These are phyloP conservation scores for Neoconidiobolus thromboides DNA, from an alignment of 371 early-diverging fungal species.

Conservation along the genomic window DNA sequence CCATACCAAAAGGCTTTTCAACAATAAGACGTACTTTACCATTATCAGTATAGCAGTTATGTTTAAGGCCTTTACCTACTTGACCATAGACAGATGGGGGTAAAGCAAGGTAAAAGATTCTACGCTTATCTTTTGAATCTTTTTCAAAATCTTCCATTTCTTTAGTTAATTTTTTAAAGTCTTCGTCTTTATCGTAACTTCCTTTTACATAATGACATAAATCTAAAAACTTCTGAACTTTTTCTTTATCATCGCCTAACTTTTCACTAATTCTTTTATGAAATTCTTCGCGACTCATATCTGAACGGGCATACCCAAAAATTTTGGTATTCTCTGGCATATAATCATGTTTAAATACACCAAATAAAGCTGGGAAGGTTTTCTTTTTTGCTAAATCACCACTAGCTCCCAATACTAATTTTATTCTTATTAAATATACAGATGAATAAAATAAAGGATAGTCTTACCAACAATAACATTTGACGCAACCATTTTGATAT, in stretches of 20 bases:
- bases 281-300: constrained; percentile 58
- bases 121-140: constrained; percentile 18
- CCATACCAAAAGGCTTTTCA: constrained; percentile 99
- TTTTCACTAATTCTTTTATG: constrained; percentile 49
- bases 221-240: constrained; percentile 47
- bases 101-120: constrained; percentile 94
- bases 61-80: constrained; percentile 54
- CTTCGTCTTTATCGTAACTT: constrained; percentile 64
- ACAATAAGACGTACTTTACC: constrained; percentile 60
- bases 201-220: constrained; percentile 72
- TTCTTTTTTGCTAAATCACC: constrained; percentile 95
- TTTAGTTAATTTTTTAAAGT: constrained; percentile 39
- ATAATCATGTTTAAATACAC: constrained; percentile 50
- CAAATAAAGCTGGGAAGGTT: constrained; percentile 93
- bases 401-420: constrained; percentile 68
- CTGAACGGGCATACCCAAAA: constrained; percentile 90
- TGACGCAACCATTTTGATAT: too few species aligned
- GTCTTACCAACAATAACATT: too few species aligned
- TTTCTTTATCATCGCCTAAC: constrained; percentile 23
- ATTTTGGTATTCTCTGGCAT: constrained; percentile 59
- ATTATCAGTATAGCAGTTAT: constrained; percentile 27
- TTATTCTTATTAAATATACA: too few species aligned
- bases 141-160: constrained; percentile 32
- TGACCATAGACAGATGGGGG: constrained; percentile 90
- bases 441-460: too few species aligned